phyloP scores from a whole-genome alignment of 179 eudicot species.

The Spinacia oleracea region DNA sequence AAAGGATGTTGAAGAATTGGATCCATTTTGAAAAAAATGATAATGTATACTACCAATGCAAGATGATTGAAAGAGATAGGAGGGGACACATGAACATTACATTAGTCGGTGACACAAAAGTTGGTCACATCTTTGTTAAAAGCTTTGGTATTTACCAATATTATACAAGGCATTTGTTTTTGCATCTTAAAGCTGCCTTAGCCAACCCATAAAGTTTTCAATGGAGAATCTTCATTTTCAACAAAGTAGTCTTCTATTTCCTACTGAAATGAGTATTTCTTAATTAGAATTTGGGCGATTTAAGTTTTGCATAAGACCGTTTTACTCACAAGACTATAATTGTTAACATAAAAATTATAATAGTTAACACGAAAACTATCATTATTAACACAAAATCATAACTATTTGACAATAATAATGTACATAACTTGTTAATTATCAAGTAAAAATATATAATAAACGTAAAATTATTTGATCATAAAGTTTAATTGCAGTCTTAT shows the following conservation, averaged over 20 bases:
- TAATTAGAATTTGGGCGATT: too few species aligned
- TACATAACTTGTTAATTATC: too few species aligned
- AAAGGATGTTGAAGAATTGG: conserved; percentile 25
- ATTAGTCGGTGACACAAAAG: conserved; percentile 33
- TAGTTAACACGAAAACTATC: too few species aligned
- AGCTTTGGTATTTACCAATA: conserved; percentile 1
- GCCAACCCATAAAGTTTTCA: conserved; percentile 30
- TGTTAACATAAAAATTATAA: too few species aligned
- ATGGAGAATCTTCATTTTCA: conserved; percentile 19
- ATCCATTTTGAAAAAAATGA: conserved; percentile 24
- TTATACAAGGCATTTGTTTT: conserved; percentile 11
- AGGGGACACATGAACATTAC: conserved; percentile 12
- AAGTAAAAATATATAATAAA: too few species aligned
- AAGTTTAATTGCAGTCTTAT: too few species aligned
- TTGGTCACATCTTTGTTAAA: conserved; percentile 27
- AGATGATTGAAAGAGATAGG: conserved; percentile 22
- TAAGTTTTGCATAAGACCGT: too few species aligned
- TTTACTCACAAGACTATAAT: too few species aligned
- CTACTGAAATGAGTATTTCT: too few species aligned
- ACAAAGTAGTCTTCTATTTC: conserved; percentile 15
- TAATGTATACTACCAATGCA: neutral
- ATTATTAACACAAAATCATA: too few species aligned
- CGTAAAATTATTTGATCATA: too few species aligned
- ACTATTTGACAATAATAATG: too few species aligned
- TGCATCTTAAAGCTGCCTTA: conserved; percentile 26